phyloP scores from a whole-genome alignment of 2,329 filamentous ascomycete genomes.

The Pseudogymnoascus pannorum region DNA sequence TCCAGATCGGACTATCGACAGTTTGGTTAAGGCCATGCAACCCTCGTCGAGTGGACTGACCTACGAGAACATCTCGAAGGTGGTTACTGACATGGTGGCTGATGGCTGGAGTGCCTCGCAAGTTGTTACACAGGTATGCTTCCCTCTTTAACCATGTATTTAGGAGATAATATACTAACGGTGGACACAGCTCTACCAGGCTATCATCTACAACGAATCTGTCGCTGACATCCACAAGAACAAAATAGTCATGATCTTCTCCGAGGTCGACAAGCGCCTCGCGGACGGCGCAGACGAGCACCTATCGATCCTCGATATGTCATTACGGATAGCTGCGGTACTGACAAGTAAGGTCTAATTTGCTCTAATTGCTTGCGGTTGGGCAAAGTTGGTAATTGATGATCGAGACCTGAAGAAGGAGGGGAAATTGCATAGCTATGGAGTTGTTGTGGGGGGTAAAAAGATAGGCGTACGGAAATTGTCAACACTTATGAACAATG shows the following conservation, averaged over 20 bases:
- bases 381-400: slow-evolving; percentile 18
- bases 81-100: slow-evolving; percentile 84
- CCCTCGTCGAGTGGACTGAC: slow-evolving; percentile 55
- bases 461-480: not conserved
- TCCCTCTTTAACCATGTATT: not conserved
- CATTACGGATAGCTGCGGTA: slow-evolving; percentile 71
- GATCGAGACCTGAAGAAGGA: not conserved
- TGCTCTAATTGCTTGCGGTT: not conserved
- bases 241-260: slow-evolving; percentile 81
- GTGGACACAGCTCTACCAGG: slow-evolving; percentile 62
- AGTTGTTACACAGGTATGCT: slow-evolving; percentile 66
- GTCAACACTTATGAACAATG: slow-evolving; percentile 7
- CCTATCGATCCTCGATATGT: slow-evolving; percentile 77
- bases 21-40: slow-evolving; percentile 67
- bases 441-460: slow-evolving; percentile 4
- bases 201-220: slow-evolving; percentile 74
- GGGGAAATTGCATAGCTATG: slow-evolving; percentile 15
- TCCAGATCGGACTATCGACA: slow-evolving; percentile 64
- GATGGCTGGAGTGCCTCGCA: slow-evolving; percentile 96
- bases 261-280: slow-evolving; percentile 86
- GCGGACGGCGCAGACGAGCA: slow-evolving; percentile 96
- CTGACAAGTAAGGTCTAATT: slow-evolving; percentile 35
- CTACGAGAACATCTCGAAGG: slow-evolving; percentile 68
- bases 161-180: slow-evolving; percentile 8
- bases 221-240: slow-evolving; percentile 84